phyloP scores from a whole-genome alignment of 352 stramenopile species.

The Phytophthora pisi region DNA sequence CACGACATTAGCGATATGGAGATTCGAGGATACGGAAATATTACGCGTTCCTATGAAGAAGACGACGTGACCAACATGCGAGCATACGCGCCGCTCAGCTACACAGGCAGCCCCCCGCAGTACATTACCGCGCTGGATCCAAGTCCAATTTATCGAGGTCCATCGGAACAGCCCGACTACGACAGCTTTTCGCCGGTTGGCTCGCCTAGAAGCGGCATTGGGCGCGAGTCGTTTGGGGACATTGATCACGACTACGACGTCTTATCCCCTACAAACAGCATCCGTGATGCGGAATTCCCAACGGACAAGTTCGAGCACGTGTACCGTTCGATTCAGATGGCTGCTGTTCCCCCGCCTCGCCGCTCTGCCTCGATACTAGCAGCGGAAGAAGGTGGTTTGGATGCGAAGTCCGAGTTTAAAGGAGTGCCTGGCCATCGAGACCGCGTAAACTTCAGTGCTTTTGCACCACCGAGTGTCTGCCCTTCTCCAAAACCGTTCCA shows the following conservation, averaged over 20 bases:
- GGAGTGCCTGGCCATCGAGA: constrained; percentile 55
- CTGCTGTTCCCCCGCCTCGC: constrained; percentile 18
- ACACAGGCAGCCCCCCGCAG: constrained; percentile 38
- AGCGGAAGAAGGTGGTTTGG: constrained; percentile 32
- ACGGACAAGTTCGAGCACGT: constrained; percentile 77
- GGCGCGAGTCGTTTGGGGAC: constrained; percentile 34
- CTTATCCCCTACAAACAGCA: constrained; percentile 62
- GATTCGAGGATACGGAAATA: constrained; percentile 42
- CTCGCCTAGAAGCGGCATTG: constrained; percentile 36
- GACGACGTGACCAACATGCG: constrained; percentile 44
- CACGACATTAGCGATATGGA: constrained; percentile 47
- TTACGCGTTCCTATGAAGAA: constrained; percentile 38
- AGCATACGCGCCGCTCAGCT: constrained; percentile 35
- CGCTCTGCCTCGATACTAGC: constrained; percentile 18
- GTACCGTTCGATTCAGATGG: constrained; percentile 70
- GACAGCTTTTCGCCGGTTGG: constrained; percentile 51
- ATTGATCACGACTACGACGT: constrained; percentile 48
- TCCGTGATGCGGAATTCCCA: constrained; percentile 63
- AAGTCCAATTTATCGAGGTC: constrained; percentile 43
- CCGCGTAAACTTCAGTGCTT: constrained; percentile 81
- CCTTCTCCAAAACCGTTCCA: constrained; percentile 68
- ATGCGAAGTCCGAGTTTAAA: constrained; percentile 41
- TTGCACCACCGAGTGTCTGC: constrained; percentile 63
- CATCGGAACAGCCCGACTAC: constrained; percentile 42
- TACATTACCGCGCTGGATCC: constrained; percentile 42